Base-by-base conservation (phyloP, 768 basidiomycete genomes). In the Pisolithus tinctorius region DNA sequence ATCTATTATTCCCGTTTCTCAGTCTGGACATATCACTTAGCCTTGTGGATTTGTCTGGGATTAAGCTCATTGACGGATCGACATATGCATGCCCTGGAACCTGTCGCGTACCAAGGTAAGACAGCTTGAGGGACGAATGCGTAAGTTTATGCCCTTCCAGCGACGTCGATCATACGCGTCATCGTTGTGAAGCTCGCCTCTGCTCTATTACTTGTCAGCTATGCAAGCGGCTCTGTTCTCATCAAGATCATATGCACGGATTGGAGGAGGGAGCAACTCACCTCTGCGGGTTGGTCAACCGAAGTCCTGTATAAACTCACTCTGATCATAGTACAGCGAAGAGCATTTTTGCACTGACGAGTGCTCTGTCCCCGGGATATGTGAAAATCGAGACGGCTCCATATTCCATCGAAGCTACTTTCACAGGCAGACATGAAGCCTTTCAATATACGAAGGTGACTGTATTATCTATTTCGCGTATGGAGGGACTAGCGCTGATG, bases 391-490 rank as follows among this genome's bases (percentile, higher is more conserved):
- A 82, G 47, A 80, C 76, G 0, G 68, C 74, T 0, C 83, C 83
- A 0, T 75, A 78, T 48, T 77, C 81, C 0, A 74, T 84, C 31
- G 77, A 82, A 57, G 79, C 81, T 5, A 82, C 80, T 0, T 84
- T 84, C 55, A 76, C 74, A 0, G 83, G 82, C 0, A 69, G 63
- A 51, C 77, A 83, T 45, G 79, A 82, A 52, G 80, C 75, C 1
- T 84, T 83, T 57, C 75, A 79, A 58, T 84, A 80, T 47, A 84
- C 83, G 0, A 84, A 83, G 71, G 83, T 79, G 45, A 26, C 45
- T 13, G 25, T 25, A 17, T 1, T 8, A 6, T 46, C n/a, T 16
- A 17, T 6, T 6, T 45, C 43, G 27, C 44, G 41, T 36, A 25
- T 26, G 11, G 13, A 13, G 34, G 11, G 13, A 14, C 34, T 13